These are phyloP conservation scores for Pythium vanterpoolii DNA, from an alignment of 352 stramenopile genomes.

Conservation along the genomic window DNA sequence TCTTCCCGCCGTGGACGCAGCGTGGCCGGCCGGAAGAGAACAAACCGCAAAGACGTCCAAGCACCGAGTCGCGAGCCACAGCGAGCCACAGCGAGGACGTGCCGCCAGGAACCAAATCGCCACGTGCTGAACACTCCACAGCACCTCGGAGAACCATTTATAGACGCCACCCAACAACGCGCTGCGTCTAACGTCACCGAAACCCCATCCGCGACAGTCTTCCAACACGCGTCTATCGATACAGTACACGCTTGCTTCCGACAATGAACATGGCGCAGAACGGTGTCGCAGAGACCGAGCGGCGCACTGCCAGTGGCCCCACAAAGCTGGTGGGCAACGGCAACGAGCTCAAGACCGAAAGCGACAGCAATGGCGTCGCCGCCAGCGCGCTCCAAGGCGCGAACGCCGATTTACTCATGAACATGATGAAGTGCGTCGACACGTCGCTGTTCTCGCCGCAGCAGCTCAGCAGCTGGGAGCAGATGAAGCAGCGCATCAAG, in stretches of 20 bases:
- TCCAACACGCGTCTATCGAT: neutral
- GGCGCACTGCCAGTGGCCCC: neutral
- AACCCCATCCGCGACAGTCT: neutral
- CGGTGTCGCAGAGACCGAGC: constrained; percentile 7
- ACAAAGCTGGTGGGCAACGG: neutral
- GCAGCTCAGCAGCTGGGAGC: constrained; percentile 73
- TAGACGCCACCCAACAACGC: neutral
- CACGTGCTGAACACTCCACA: neutral
- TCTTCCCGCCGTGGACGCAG: constrained; percentile 3
- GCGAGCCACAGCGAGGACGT: neutral
- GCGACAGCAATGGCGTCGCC: neutral
- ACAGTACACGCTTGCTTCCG: neutral
- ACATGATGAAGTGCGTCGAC: constrained; percentile 88
- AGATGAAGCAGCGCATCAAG: constrained; percentile 67
- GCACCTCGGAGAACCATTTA: neutral
- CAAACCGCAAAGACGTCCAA: constrained; percentile 25
- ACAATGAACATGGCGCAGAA: constrained; percentile 28
- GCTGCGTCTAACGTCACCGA: neutral
- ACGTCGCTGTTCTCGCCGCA: constrained; percentile 72
- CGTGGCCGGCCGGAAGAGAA: constrained; percentile 8
- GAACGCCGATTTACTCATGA: constrained; percentile 72
- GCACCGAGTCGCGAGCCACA: constrained; percentile 18
- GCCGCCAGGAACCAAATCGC: neutral
- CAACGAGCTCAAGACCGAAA: neutral
- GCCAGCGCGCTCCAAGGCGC: constrained; percentile 27